Conservation (phyloP, 2,329 filamentous ascomycete species). For the Pseudophaeomoniella oleicola region DNA sequence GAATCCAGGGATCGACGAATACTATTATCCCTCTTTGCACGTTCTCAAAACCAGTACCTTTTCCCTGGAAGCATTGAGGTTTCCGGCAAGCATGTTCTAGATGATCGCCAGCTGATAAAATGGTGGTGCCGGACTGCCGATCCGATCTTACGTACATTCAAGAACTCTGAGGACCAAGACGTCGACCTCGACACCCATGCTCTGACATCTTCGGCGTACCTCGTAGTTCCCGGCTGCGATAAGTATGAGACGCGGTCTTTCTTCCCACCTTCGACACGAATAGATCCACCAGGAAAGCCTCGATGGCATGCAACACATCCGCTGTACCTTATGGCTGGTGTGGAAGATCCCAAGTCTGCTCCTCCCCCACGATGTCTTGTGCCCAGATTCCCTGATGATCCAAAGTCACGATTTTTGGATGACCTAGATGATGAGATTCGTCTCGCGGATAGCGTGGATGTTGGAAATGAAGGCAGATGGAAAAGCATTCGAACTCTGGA, state of each 20-base stretch:
- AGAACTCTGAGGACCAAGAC: constrained; percentile 23
- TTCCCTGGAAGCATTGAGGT: constrained; percentile 88
- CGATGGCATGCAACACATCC: constrained; percentile 51
- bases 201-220: constrained; percentile 41
- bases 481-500: constrained; percentile 68
- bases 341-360: constrained; percentile 54
- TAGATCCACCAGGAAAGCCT: constrained; percentile 22
- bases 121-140: constrained; percentile 93
- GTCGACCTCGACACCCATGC: constrained; percentile 9
- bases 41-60: constrained; percentile 83
- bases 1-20: constrained; percentile 49
- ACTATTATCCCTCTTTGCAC: constrained; percentile 79
- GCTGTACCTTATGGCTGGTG: constrained; percentile 30
- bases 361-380: constrained; percentile 73
- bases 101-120: constrained; percentile 75
- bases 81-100: constrained; percentile 71
- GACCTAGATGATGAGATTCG: constrained; percentile 57
- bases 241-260: constrained; percentile 66
- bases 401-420: constrained; percentile 76
- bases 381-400: constrained; percentile 86
- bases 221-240: constrained; percentile 79
- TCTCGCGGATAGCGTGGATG: constrained; percentile 11
- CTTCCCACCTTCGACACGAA: constrained; percentile 42
- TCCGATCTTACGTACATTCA: constrained; percentile 45
- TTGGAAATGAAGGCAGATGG: constrained; percentile 56